Base-by-base conservation (phyloP, 1,284 basidiomycete genomes). In the Afroboletus lepidellus region DNA sequence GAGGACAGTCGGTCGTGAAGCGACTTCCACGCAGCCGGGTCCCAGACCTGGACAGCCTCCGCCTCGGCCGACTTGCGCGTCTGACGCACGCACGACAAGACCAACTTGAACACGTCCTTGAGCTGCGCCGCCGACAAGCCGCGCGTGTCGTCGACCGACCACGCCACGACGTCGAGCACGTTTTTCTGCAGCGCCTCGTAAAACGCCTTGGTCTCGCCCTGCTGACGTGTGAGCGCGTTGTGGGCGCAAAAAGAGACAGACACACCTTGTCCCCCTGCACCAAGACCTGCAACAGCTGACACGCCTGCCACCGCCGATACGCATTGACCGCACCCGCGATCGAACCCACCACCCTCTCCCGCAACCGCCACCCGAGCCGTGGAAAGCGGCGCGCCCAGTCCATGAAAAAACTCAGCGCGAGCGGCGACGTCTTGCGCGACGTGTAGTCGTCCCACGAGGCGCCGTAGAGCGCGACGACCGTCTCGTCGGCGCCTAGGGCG, bases 61-160 rank as follows among this genome's bases (percentile, higher is more conserved):
- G 53, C 20, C 80, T 64, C 21, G 73, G 76, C 54, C 78, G 33
- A 27, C 80, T 42, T 70, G 54, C 53, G 63, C 3, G 84, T 83
- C 53, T 87, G 83, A 46, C 92, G 83, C 12, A 84, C 76, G 32
- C 83, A 81, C 20, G 81, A 70, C 8, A 92, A 72, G 0, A 77
- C 84, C 47, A 92, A 74, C 69, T 93, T 95, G 55, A 92, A 71
- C 15, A 93, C 70, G 27, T 93, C 90, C 69, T 93, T 96, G 62
- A 90, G 68, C 53, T 93, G 86, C 8, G 81, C 70, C 1, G 87
- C 76, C 25, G 83, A 88, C 50, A 90, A 71, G 5, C 73, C 69
- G 21, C 65, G 60, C 15, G 76, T 72, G 21, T 79, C 74, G 3
- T 74, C 66, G 64, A 82, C 81, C 8, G 85, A 82, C 15, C 72